Base-by-base conservation (phyloP, 805 yeast species). In the Zygosaccharomyces kombuchaensis region DNA sequence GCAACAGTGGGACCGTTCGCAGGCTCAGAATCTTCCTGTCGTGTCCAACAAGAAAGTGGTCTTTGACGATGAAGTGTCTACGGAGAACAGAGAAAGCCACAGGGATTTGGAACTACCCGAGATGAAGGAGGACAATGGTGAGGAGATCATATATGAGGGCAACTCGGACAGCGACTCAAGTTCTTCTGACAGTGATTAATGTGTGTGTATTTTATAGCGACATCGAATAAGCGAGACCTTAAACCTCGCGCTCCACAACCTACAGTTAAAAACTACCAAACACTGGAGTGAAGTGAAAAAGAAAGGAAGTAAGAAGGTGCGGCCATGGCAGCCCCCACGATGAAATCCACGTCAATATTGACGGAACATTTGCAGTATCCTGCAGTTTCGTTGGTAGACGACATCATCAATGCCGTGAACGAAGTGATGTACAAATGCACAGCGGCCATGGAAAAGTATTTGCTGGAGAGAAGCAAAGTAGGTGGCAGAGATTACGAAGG, bases 351-450 rank as follows among this genome's bases (percentile, higher is more conserved):
- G 7, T 72, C 76, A 35, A 55, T 88, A 13, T 71, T 90, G 41
- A 85, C 96, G 1, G 96, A 89, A 65, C 96, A 89, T 60, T 68
- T 90, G 29, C 96, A 87, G 29, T 87, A 77, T 57, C 85, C 93
- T 6, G 96, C 96, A 0, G 75, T 88, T 8, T 78, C 90, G 0
- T 68, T 89, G 10, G 75, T 90, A 5, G 97, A 90, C 56, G 96
- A 87, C 57, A 82, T 90, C 9, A 87, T 89, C 55, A 88, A 89
- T 63, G 86, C 88, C 1, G 93, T 87, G 19, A 89, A 89, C 58
- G 88, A 81, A 42, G 78, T 87, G 22, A 76, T 88, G 81, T 84
- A 85, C 66, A 81, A 83, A 54, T 85, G 96, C 58, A 82, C 90
- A 0, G 78, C 77, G 38, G 95, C 87, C 1, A 75, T 90, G 67